Conservation (phyloP, 768 basidiomycete genomes). For the Pulveroboletus sp. region DNA sequence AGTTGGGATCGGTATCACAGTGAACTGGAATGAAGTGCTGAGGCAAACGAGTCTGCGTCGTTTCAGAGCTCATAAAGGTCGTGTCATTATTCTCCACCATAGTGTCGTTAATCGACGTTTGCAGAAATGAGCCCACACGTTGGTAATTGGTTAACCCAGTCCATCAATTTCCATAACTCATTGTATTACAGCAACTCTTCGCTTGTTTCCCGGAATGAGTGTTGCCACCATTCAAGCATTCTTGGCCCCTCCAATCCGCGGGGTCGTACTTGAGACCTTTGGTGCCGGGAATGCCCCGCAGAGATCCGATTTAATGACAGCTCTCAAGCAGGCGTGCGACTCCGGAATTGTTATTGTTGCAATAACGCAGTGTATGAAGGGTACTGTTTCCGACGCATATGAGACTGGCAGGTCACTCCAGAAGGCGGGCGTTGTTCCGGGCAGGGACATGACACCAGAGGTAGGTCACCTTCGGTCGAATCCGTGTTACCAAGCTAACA, state of each 20-base stretch:
- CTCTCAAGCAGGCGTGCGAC: slow-evolving; percentile 75
- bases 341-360: slow-evolving; percentile 86
- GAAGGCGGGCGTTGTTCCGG: slow-evolving; percentile 74
- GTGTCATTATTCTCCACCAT: background rate
- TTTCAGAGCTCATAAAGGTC: slow-evolving; percentile 80
- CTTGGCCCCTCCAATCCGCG: slow-evolving; percentile 66
- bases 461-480: slow-evolving; percentile 33
- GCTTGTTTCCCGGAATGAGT: slow-evolving; percentile 86
- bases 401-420: slow-evolving; percentile 71
- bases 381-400: slow-evolving; percentile 81
- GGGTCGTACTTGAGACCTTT: slow-evolving; percentile 87
- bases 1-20: slow-evolving; percentile 88
- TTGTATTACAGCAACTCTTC: slow-evolving; percentile 58
- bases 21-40: slow-evolving; percentile 86
- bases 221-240: slow-evolving; percentile 71
- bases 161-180: slow-evolving; percentile 13
- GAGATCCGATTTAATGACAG: slow-evolving; percentile 67
- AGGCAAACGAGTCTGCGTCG: slow-evolving; percentile 74
- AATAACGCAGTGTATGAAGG: slow-evolving; percentile 86
- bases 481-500: background rate
- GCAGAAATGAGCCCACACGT: slow-evolving; percentile 79
- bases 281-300: slow-evolving; percentile 93
- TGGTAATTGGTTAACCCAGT: slow-evolving; percentile 42
- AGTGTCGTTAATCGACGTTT: too few species aligned
- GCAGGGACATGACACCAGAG: slow-evolving; percentile 96